Base-by-base conservation (phyloP, 2,329 filamentous ascomycete genomes). In the Teratosphaeria nubilosa region DNA sequence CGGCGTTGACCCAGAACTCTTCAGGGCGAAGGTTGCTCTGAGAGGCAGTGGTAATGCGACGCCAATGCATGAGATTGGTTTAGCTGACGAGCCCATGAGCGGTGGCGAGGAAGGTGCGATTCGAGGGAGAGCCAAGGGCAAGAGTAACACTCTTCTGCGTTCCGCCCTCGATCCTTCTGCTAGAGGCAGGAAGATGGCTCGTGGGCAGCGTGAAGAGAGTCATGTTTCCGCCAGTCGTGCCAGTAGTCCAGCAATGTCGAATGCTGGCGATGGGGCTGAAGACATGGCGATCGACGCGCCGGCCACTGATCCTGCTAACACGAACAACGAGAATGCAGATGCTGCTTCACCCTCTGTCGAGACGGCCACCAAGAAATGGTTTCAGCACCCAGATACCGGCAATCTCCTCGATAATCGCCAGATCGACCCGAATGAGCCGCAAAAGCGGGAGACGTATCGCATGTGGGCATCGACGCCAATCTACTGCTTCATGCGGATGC, bases 401-500 rank as follows among this genome's bases (percentile, higher is more conserved):
- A 78, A 82, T 69, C 70, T 79, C 77, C 71, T 78, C 41, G 68
- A 83, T 78, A 69, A 80, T 77, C 64, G 83, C 80, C 69, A 85
- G 80, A 66, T 92, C 81, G 78, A 87, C 75, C 60, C 82, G 50
- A 90, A 96, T 61, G 88, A 91, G 55, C 86, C 88, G 59, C 95
- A 94, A 74, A 81, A 82, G 64, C 88, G 91, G 53, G 85, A 85
- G 11, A 86, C 84, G 74, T 95, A 90, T 77, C 92, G 92, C 70
- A 84, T 97, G 70, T 99, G 95, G 76, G 87, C 86, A 71, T 97
- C 96, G 72, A 83, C 90, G 67, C 90, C 87, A 3, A 86, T 99
- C 60, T 96, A 91, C 70, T 91, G 94, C 74, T 97, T 99, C 79
- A 88, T 99, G 77, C 89, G 87, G 65, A 86, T 96, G 61, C 94